phyloP scores from a whole-genome alignment of 805 yeast genomes.

The Wickerhamomyces subpelliculosus region DNA sequence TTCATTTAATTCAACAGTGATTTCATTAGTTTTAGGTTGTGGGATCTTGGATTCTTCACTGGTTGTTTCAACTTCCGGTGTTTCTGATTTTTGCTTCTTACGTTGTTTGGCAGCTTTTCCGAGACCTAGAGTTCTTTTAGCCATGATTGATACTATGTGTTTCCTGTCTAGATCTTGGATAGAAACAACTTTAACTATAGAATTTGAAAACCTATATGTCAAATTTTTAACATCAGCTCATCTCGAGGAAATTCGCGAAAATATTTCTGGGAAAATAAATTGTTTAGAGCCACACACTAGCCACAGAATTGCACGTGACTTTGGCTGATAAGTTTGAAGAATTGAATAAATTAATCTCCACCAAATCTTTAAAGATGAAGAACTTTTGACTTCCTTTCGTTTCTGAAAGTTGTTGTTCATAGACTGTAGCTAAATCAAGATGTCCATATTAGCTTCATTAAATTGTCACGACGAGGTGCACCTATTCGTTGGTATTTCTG shows the following conservation, averaged over 20 bases:
- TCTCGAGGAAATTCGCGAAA: background rate
- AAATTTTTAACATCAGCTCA: background rate
- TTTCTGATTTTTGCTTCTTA: constrained; percentile 30
- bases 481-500: constrained; percentile 48
- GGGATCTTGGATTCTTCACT: constrained; percentile 1
- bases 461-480: constrained; percentile 46
- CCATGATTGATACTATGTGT: constrained; percentile 25
- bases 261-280: background rate
- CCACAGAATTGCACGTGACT: constrained; percentile 5
- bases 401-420: too few species aligned
- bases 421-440: background rate
- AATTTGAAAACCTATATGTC: background rate
- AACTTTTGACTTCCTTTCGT: too few species aligned
- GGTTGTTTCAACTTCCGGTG: constrained; percentile 11
- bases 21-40: constrained; percentile 30
- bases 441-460: constrained; percentile 16
- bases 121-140: constrained; percentile 60
- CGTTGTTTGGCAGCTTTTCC: constrained; percentile 49
- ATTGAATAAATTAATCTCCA: too few species aligned
- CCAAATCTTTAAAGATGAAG: too few species aligned
- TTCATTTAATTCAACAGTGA: constrained; percentile 62
- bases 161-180: background rate
- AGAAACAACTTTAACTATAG: too few species aligned
- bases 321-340: constrained; percentile 1
- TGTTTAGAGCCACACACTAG: background rate